Evolutionary conservation across 139 green algal genomes (phyloP), one percentile per base, ranked within the genome.

Genomic region (Picochlorum costavermella): DNA sequence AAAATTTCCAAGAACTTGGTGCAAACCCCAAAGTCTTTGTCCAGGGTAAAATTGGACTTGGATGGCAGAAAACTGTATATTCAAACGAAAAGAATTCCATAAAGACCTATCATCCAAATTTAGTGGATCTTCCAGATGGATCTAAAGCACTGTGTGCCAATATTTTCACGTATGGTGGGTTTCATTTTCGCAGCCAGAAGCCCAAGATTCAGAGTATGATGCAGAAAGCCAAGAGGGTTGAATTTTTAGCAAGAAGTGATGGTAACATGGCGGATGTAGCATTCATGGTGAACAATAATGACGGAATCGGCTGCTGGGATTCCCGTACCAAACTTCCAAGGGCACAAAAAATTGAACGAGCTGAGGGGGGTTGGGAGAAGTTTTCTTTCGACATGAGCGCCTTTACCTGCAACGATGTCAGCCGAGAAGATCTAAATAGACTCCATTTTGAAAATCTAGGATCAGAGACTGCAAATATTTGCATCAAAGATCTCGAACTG

Each of bases 1-100:
- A 61, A 29, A 45, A 23, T 16, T 30, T 55, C 63, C 50, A 12
- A 12, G 11, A 44, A 5, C 20, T 23, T 23, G 68, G 68, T 26
- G 61, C 50, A 44, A 36, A 20, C 33, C 37, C 53, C 4, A 37
- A 75, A 23, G 40, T 75, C 20, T 69, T 75, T 12, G n/a, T 63
- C 9, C 36, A 37, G 9, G 68, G 61, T 26, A 56, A 59, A 3
- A 63, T 75, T 14, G 61, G 61, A 4, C 23, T 65, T 23, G 68
- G 68, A 23, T 75, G 68, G 68, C 57, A 57, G 40, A 75, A 75
- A 60, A 59, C 60, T 29, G 36, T 64, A n/a, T 50, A 68, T 36
- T 44, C 43, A 3, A 59, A 73, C 31, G 45, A 53, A 29, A 26
- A 60, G 28, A 44, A 17, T 5, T 26, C 48, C 30, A 75, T 69